Evolutionary conservation across 2,329 filamentous ascomycete genomes (phyloP), one percentile per base, ranked within the genome.

Genomic region (Lecanicillium sp.): DNA sequence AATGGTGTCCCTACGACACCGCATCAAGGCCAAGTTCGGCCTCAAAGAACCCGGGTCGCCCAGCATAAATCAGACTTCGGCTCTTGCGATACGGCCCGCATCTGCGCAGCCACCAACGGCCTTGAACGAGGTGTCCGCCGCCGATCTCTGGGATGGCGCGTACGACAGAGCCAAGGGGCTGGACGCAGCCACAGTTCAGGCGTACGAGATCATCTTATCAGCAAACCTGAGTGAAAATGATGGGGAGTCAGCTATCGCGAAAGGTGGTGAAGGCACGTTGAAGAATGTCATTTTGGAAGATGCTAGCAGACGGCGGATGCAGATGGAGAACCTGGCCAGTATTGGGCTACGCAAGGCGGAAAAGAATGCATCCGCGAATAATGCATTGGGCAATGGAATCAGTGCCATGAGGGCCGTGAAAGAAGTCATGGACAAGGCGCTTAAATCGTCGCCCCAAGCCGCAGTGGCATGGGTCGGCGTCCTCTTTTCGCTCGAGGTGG

Each of bases 381-480:
- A 52, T 19, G 48, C 50, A 3, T 54, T 65, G n/a, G n/a, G n/a
- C 2, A 52, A 54, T 9, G 47, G 58, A 4, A 53, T 44, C n/a
- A 50, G 62, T 24, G 49, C 52, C 5, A 35, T 64, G 14, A 45
- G 59, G 6, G 44, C 53, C 0, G 49, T 60, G 10, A 64, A 56
- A 38, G 54, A 52, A 5, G 50, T 64, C 5, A 50, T 65, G 0
- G 48, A 55, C 29, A 56, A 54, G 9, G 60, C 55, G 2, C 26
- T 69, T 11, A 42, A 61, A 38, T 51, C 54, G 12, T 49, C 57
- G 4, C 63, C 64, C 1, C 52, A 66, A 51, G 66, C 66, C 17
- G 63, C 64, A 2, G 46, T 69, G 42, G 59, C 66, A 14, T 71
- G 63, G 67, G 58, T 59, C 6, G 61, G 64, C 14, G 57, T 68